A percentile compares a stretch with the other conserved stretches of the same genome.
Evolutionary conservation across 2,329 filamentous ascomycete species (phyloP).

Genomic region (Emydomyces testavorans): DNA sequence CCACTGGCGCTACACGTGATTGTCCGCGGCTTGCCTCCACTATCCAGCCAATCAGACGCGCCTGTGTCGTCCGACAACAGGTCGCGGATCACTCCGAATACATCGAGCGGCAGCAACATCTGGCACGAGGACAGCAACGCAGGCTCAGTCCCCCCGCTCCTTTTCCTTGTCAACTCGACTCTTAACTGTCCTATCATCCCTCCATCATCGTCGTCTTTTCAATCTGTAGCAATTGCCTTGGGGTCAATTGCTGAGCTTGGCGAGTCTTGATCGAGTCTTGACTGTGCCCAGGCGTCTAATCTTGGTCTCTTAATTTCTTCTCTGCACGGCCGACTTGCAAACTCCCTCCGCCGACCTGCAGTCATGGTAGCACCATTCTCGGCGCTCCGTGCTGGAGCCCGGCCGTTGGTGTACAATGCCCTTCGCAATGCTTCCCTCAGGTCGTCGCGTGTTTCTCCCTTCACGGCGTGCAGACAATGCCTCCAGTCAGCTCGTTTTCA

Average conservation of each 20-base stretch:
- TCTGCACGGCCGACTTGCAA: background rate
- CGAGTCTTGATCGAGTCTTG: too few species aligned
- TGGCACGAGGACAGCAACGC: too few species aligned
- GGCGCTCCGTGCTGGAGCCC: constrained; percentile 15
- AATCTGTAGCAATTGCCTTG: background rate
- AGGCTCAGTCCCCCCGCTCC: too few species aligned
- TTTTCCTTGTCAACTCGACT: background rate
- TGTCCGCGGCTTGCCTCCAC: constrained; percentile 1
- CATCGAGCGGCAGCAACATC: background rate
- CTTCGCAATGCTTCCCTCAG: constrained; percentile 8
- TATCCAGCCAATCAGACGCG: constrained; percentile 8
- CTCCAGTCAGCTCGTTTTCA: constrained; percentile 23
- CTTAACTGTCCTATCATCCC: background rate
- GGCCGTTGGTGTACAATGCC: constrained; percentile 11
- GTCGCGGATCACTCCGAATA: background rate
- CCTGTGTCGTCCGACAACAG: background rate
- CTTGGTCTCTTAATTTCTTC: background rate
- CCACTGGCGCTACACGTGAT: background rate
- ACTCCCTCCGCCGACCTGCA: background rate
- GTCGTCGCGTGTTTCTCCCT: constrained; percentile 20
- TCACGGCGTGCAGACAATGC: constrained; percentile 24
- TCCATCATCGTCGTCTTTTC: background rate
- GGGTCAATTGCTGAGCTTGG: background rate
- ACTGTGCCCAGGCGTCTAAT: background rate
- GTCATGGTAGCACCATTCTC: constrained; percentile 16